phyloP scores from a whole-genome alignment of 371 early-diverging fungal genomes.

The Mortierella sp. region DNA sequence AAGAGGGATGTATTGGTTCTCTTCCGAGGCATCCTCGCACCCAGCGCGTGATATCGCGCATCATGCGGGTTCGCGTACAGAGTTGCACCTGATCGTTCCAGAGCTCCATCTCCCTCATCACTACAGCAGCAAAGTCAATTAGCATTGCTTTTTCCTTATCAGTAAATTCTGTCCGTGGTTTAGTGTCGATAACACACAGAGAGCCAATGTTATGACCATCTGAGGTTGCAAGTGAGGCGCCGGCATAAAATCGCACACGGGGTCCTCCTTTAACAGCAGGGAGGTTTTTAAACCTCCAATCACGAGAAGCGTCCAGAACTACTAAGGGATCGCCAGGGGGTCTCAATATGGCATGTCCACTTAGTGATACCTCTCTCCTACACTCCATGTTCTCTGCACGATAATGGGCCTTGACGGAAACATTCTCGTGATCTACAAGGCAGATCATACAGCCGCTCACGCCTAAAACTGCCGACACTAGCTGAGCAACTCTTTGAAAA shows the following conservation, averaged over 20 bases:
- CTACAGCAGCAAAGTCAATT: constrained; percentile 52
- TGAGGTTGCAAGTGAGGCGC: constrained; percentile 49
- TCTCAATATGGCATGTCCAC: constrained; percentile 51
- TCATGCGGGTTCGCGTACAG: constrained; percentile 49
- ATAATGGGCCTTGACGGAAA: constrained; percentile 46
- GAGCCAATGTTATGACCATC: constrained; percentile 55
- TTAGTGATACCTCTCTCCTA: constrained; percentile 35
- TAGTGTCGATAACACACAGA: constrained; percentile 46
- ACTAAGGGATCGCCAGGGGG: constrained; percentile 46
- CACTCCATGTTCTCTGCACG: constrained; percentile 19
- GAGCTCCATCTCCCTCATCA: constrained; percentile 57
- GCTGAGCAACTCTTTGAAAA: constrained; percentile 54
- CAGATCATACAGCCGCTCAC: constrained; percentile 41
- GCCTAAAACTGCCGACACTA: constrained; percentile 42
- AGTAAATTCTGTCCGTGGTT: constrained; percentile 43
- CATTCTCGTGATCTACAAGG: constrained; percentile 36
- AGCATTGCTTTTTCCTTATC: constrained; percentile 31
- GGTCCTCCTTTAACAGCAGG: constrained; percentile 36
- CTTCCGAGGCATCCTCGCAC: constrained; percentile 37
- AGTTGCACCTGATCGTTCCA: constrained; percentile 57
- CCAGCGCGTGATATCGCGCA: constrained; percentile 48
- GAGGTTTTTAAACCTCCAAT: constrained; percentile 55
- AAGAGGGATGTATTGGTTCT: neutral
- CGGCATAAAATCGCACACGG: constrained; percentile 53
- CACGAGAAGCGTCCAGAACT: constrained; percentile 44